phyloP scores from a whole-genome alignment of 2,329 filamentous ascomycete genomes.

The Cercospora nicotianae region DNA sequence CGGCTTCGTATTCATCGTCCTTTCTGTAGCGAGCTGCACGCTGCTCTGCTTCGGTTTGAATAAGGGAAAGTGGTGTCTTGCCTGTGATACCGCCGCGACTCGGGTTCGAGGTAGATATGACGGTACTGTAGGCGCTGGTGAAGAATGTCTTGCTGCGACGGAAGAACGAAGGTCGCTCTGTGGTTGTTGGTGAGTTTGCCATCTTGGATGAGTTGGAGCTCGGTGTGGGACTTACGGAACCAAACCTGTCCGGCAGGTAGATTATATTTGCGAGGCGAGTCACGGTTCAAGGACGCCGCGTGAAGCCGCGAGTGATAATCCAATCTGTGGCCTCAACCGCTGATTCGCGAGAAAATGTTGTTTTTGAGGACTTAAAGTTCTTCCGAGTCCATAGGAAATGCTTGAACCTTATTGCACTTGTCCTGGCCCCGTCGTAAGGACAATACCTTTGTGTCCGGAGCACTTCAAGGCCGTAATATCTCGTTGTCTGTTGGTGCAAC shows the following conservation, averaged over 20 bases:
- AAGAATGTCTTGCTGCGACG: neutral
- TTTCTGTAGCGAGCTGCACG: neutral
- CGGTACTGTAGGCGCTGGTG: neutral
- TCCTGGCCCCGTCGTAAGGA: neutral
- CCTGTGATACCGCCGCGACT: neutral
- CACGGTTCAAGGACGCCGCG: neutral
- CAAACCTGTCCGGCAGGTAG: constrained; percentile 2
- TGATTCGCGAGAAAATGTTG: neutral
- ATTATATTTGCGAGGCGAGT: neutral
- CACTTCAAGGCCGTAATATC: neutral
- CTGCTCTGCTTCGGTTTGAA: neutral
- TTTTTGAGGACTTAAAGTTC: neutral
- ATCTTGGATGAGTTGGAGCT: neutral
- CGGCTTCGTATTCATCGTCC: neutral
- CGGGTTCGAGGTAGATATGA: neutral
- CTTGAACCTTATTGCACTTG: neutral
- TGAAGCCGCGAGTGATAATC: neutral
- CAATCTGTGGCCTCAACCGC: neutral
- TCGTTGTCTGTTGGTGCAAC: neutral
- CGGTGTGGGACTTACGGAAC: neutral
- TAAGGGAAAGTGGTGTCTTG: neutral
- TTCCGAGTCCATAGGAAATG: neutral
- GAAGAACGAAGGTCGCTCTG: neutral
- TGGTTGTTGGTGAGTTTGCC: neutral
- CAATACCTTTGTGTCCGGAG: neutral